A percentile compares a stretch with the other conserved stretches of the same genome.
Conservation (phyloP, 108 stramenopile genomes). For the Nitzschia inconspicua region DNA sequence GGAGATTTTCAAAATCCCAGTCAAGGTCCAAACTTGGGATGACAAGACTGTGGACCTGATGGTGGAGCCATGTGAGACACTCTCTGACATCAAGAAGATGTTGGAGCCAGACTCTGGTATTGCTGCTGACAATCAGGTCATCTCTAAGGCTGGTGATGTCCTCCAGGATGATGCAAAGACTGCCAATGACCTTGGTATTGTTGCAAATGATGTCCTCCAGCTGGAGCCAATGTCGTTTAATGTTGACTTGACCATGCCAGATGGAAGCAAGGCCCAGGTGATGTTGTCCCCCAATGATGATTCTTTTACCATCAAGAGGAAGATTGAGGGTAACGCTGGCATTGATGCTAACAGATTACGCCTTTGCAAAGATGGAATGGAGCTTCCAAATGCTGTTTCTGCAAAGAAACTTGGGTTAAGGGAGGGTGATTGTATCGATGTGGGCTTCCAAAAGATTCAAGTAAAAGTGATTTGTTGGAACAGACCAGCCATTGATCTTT, state of each 20-base stretch:
- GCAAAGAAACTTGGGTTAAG: conserved; percentile 15
- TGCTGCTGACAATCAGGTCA: conserved; percentile 10
- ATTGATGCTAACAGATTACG: conserved; percentile 7
- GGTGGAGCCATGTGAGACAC: conserved; percentile 18
- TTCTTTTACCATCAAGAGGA: conserved; percentile 8
- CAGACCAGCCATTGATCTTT: not conserved
- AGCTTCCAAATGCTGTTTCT: not conserved
- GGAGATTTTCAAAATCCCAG: conserved; percentile 16
- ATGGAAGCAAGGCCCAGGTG: conserved; percentile 1
- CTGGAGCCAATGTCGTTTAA: conserved; percentile 16
- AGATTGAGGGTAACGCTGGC: conserved; percentile 12
- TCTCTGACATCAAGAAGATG: conserved; percentile 13
- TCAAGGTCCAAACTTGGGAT: conserved; percentile 22
- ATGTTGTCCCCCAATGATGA: conserved; percentile 11
- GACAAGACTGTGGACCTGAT: conserved; percentile 9
- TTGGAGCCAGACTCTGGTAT: conserved; percentile 20
- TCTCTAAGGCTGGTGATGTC: conserved; percentile 1
- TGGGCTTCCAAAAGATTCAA: conserved; percentile 10
- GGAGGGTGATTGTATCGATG: conserved; percentile 8
- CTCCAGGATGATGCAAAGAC: not conserved
- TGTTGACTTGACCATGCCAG: conserved; percentile 13
- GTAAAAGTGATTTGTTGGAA: conserved; percentile 13
- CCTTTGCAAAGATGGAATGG: conserved; percentile 2
- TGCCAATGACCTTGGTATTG: conserved; percentile 4
- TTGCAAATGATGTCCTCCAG: conserved; percentile 13